Evolutionary conservation across 768 basidiomycete genomes (phyloP).

Genomic region (Trametes maxima): DNA sequence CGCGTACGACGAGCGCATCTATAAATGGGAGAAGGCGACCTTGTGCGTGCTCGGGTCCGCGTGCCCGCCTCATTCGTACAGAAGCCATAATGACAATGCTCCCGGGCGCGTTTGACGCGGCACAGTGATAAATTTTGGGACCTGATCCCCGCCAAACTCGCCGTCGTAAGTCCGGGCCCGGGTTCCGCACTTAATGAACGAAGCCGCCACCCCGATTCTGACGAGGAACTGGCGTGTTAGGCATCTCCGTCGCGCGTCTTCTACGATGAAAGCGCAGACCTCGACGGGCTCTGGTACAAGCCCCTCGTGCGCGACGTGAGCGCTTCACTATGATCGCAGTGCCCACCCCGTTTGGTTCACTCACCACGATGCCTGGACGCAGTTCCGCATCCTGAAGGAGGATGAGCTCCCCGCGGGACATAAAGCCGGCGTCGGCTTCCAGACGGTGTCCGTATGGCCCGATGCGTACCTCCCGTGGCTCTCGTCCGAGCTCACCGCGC

Average conservation of each 20-base stretch:
- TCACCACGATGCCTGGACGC: neutral
- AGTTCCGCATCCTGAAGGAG: conserved; percentile 38
- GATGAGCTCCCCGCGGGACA: conserved; percentile 40
- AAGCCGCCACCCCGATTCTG: neutral
- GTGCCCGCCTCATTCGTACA: neutral
- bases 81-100: neutral
- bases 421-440: conserved; percentile 44
- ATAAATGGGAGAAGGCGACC: conserved; percentile 43
- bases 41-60: conserved; percentile 40
- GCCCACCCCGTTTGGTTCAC: too few species aligned
- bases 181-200: neutral
- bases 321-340: neutral
- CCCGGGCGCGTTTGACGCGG: neutral
- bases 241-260: conserved; percentile 43
- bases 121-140: conserved; percentile 49
- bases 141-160: conserved; percentile 47
- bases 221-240: conserved; percentile 25
- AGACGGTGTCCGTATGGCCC: conserved; percentile 53
- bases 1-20: conserved; percentile 35
- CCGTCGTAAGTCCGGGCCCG: conserved; percentile 34
- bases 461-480: conserved; percentile 54
- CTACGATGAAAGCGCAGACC: conserved; percentile 23
- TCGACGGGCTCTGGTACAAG: conserved; percentile 41
- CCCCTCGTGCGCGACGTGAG: conserved; percentile 44
- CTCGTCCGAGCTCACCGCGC: conserved; percentile 39